Base-by-base conservation (phyloP, 2,329 filamentous ascomycete genomes). In the Colletotrichum sp. region DNA sequence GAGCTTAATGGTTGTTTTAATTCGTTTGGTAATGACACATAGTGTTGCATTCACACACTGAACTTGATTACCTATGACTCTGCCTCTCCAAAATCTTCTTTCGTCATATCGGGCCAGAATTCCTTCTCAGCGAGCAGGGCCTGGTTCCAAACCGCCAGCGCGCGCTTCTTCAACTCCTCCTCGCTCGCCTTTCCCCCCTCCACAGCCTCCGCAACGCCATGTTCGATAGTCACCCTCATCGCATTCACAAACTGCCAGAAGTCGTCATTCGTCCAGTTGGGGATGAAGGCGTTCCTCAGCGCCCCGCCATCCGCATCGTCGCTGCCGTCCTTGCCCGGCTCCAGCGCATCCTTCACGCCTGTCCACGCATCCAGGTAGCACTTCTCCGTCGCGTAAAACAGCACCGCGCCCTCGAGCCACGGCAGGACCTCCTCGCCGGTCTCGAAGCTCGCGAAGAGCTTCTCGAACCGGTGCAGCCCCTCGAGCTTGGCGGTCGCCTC, bases 301-400 rank as follows among this genome's bases (percentile, higher is more conserved):
- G 92, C 93, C 0, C 93, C 93, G 0, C 92, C 92, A 81, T 94
- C 93, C 1, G 85, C 85, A 80, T 94, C 92, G n/a, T 82, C 80
- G 14, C 13, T 32, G 8, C 67, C 39, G 21, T 67, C 71, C 7
- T 16, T 28, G 5, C 10, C 52, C 18, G 77, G 77, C 3, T 80
- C 78, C 21, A 85, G 81, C 78, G 88, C 83, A 6, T 81, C 77
- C 77, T 82, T 86, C 5, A 89, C 89, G 82, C 87, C 89, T 12
- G 85, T 86, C 92, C 92, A 93, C 14, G 92, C 89, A 52, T 90
- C 86, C 21, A 93, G 81, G 80, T 93, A 93, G 75, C 88, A 90
- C 63, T 88, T 91, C 84, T 96, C 94, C 2, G 93, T 95, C n/a
- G 92, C 92, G 92, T 93, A 96, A 28, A 96, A 89, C n/a, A 95